Evolutionary conservation across 805 yeast genomes (phyloP).

Genomic region (Pichia occidentalis): DNA sequence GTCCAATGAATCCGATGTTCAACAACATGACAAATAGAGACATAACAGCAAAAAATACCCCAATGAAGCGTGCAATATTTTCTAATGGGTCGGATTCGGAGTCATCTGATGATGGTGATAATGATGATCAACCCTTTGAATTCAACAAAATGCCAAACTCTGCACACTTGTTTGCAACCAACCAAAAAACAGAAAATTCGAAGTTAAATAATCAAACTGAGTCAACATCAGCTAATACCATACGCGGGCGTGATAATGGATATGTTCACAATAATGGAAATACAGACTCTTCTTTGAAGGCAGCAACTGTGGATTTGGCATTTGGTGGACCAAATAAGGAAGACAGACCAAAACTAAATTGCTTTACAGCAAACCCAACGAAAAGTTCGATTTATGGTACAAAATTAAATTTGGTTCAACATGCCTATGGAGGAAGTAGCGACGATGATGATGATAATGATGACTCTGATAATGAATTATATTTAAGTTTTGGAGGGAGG

Average conservation of each 20-base stretch:
- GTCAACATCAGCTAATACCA: no score
- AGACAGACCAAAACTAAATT: background rate
- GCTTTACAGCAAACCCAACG: background rate
- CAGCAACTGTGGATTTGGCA: no score
- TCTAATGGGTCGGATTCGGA: background rate
- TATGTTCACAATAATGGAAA: no score
- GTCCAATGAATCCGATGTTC: conserved; percentile 6
- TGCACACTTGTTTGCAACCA: background rate
- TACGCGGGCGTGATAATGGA: no score
- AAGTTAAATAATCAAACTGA: no score
- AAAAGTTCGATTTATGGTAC: conserved; percentile 15
- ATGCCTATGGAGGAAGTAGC: background rate
- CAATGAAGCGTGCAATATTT: background rate
- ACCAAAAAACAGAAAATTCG: no score
- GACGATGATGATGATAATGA: conserved; percentile 7
- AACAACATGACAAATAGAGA: background rate
- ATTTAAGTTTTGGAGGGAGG: conserved; percentile 11
- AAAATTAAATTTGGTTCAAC: conserved; percentile 7
- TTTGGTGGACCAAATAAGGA: background rate
- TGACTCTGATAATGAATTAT: conserved; percentile 11
- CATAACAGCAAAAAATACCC: background rate
- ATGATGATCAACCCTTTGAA: conserved; percentile 6
- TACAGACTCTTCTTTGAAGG: no score
- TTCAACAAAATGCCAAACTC: conserved; percentile 7
- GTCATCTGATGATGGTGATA: conserved; percentile 2